Base-by-base conservation (phyloP, 1,284 basidiomycete genomes). In the Leccinum pachyderme region DNA sequence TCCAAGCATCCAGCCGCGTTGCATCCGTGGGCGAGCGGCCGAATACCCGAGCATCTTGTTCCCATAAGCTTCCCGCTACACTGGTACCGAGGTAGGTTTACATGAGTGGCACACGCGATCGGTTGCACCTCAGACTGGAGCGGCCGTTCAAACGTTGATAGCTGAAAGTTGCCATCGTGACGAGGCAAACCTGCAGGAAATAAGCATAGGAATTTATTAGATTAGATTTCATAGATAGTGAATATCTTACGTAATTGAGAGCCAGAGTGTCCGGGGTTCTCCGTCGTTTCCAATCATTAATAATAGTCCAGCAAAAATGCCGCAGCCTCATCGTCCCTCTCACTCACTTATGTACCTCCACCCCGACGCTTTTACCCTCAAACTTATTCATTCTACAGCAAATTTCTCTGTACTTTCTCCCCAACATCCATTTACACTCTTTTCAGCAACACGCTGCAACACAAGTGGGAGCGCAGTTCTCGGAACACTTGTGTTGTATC, bases 381-480 rank as follows among this genome's bases (percentile, higher is more conserved):
- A 7, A 49, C 37, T 9, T n/a, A 39, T 22, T 12, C 25, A 5
- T 37, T n/a, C 31, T 31, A 13, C 48, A 35, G 29, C 37, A 24
- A 24, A 8, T 29, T 33, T 29, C 22, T 12, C 8, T 22, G 11
- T 43, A 3, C 18, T 32, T 41, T 41, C 18, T 45, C 25, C 43
- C 1, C 37, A 37, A 5, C 29, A 4, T 24, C 25, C 25, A 12
- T 28, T 27, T 25, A 11, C n/a, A 5, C n/a, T 15, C 15, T 45
- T 27, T 15, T 8, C 2, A 2, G 49, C 50, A 61, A 47, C 62
- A 61, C 59, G 46, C 54, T 15, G 54, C 52, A 60, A 49, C 59
- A 67, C 72, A 70, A 72, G 73, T 68, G 74, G 73, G 78, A 80
- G 78, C 75, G 77, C 65, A 71, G 76, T 78, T 62, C 79, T 80